Conservation (phyloP, 306 rosid species). For the Inga laurina region DNA sequence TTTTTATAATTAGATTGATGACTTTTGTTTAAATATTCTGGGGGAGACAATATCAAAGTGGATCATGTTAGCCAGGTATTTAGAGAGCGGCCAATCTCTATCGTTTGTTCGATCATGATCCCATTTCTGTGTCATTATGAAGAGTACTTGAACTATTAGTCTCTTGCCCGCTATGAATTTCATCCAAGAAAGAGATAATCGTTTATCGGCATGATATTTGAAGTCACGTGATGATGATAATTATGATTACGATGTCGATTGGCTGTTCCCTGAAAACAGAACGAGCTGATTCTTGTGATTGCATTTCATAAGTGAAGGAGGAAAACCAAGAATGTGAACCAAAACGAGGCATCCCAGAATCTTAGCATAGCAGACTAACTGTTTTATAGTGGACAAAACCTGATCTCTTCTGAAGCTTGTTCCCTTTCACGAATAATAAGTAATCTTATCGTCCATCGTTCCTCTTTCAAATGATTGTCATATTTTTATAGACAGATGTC, state of each 20-base stretch:
- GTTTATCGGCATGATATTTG: slow-evolving; percentile 2
- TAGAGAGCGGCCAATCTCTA: slow-evolving; percentile 43
- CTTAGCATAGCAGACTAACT: background rate
- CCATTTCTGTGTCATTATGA: slow-evolving; percentile 1
- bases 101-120: slow-evolving; percentile 33
- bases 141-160: slow-evolving; percentile 1
- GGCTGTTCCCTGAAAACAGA: slow-evolving; percentile 16
- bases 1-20: slow-evolving; percentile 24
- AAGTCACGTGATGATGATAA: slow-evolving; percentile 3
- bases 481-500: slow-evolving; percentile 9
- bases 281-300: slow-evolving; percentile 31
- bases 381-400: background rate
- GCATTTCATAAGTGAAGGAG: slow-evolving; percentile 1
- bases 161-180: background rate
- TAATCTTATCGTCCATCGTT: background rate
- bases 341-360: background rate
- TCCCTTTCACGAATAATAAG: background rate
- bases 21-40: slow-evolving; percentile 43
- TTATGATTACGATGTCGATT: slow-evolving; percentile 28
- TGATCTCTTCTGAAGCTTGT: background rate
- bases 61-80: slow-evolving; percentile 62
- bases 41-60: slow-evolving; percentile 49
- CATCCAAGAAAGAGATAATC: slow-evolving; percentile 18
- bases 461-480: background rate
- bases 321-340: slow-evolving; percentile 37